Percentiles rank a stretch among this genome's conserved stretches.
Evolutionary conservation across 2,329 filamentous ascomycete species (phyloP).

Genomic region (Hypoxylon sp.): DNA sequence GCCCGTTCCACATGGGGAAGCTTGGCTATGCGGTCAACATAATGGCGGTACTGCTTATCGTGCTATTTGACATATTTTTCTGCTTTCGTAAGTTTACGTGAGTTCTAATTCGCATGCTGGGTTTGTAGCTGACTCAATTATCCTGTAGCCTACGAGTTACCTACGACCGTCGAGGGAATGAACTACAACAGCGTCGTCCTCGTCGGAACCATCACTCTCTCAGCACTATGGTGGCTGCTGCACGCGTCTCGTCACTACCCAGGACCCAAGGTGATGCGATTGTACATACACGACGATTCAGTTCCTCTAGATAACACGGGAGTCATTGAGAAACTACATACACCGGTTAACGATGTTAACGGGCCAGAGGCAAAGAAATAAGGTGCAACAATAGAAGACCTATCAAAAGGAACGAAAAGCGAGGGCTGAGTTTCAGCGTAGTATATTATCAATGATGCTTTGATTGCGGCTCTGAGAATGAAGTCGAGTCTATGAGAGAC

Average conservation of each 20-base stretch:
- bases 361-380: background rate
- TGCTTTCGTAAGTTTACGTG: conserved; percentile 60
- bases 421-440: background rate
- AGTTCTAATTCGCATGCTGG: background rate
- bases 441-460: background rate
- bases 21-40: conserved; percentile 59
- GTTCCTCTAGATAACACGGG: conserved; percentile 10
- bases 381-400: background rate
- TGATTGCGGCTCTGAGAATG: background rate
- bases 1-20: conserved; percentile 62
- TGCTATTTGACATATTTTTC: conserved; percentile 65
- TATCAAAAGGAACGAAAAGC: background rate
- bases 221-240: conserved; percentile 58
- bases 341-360: conserved; percentile 1
- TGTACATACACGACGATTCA: conserved; percentile 52
- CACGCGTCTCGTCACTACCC: conserved; percentile 58
- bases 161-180: conserved; percentile 53
- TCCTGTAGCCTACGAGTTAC: conserved; percentile 51
- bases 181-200: conserved; percentile 64
- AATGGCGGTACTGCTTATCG: conserved; percentile 60
- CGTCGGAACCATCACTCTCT: conserved; percentile 56
- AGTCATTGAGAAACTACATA: conserved; percentile 15
- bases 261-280: conserved; percentile 56
- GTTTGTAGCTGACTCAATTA: conserved; percentile 8
- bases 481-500: background rate